Evolutionary conservation across 2,329 filamentous ascomycete genomes (phyloP).

Genomic region (Colletotrichum falcatum): DNA sequence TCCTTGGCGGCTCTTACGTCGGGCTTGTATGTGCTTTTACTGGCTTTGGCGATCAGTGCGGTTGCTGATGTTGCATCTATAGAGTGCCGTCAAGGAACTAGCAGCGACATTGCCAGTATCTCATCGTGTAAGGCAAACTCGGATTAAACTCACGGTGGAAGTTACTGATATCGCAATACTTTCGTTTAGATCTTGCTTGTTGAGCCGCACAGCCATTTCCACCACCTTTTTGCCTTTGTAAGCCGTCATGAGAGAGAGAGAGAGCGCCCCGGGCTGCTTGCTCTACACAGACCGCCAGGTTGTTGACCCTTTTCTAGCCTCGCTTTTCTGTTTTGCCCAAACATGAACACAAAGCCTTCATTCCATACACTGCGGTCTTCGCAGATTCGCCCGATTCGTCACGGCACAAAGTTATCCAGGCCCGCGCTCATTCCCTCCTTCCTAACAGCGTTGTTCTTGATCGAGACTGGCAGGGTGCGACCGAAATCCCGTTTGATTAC

Average conservation of each 20-base stretch:
- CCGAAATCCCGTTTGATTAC: constrained; percentile 18
- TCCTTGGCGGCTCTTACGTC: constrained; percentile 59
- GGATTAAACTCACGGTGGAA: rapidly evolving
- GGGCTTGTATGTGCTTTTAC: constrained; percentile 49
- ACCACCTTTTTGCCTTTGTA: constrained; percentile 28
- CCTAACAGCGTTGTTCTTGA: constrained; percentile 13
- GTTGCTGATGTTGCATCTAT: background rate
- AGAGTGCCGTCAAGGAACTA: constrained; percentile 22
- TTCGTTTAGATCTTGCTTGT: constrained; percentile 11
- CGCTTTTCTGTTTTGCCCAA: constrained; percentile 56
- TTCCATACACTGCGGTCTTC: constrained; percentile 55
- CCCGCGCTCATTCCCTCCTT: constrained; percentile 8
- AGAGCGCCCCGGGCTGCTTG: too few species aligned
- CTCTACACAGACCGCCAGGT: background rate
- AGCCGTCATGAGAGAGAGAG: background rate
- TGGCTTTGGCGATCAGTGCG: background rate
- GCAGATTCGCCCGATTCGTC: constrained; percentile 12
- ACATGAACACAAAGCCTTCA: constrained; percentile 59
- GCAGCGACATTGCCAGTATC: constrained; percentile 24
- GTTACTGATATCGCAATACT: background rate
- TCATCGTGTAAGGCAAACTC: constrained; percentile 10
- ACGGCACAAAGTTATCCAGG: constrained; percentile 24
- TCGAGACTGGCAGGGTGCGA: constrained; percentile 24
- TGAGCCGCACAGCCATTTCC: constrained; percentile 34
- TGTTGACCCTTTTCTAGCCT: constrained; percentile 50